Evolutionary conservation across 2,329 filamentous ascomycete genomes (phyloP).

Genomic region (Grosmannia clavigera): DNA sequence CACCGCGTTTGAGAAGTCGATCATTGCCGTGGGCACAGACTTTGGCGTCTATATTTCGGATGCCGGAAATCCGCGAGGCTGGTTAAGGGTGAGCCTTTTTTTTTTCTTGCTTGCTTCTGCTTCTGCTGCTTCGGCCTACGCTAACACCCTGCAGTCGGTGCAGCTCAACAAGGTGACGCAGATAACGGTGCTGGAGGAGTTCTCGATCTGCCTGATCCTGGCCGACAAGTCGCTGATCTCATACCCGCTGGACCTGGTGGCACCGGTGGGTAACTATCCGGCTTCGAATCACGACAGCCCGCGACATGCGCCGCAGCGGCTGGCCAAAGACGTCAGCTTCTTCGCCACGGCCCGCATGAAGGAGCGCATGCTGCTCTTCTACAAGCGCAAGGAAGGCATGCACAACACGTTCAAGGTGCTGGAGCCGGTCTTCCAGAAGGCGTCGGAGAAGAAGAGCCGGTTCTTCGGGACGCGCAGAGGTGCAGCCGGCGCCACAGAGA

Average conservation of each 20-base stretch:
- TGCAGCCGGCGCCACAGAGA: constrained; percentile 65
- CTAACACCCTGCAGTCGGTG: constrained; percentile 47
- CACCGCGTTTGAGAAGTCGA: constrained; percentile 66
- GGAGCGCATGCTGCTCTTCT: constrained; percentile 85
- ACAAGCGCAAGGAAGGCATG: constrained; percentile 88
- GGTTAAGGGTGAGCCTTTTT: constrained; percentile 57
- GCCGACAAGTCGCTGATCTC: constrained; percentile 85
- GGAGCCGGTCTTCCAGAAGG: constrained; percentile 89
- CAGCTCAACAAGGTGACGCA: constrained; percentile 71
- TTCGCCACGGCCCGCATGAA: constrained; percentile 97
- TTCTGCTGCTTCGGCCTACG: constrained; percentile 11
- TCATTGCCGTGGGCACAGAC: constrained; percentile 91
- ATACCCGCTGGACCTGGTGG: constrained; percentile 82
- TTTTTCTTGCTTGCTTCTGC: not conserved
- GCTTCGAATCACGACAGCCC: constrained; percentile 56
- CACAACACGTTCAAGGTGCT: constrained; percentile 95
- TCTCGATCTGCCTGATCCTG: constrained; percentile 82
- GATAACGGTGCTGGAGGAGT: constrained; percentile 89
- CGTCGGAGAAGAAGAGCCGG: constrained; percentile 68
- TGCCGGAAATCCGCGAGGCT: constrained; percentile 77
- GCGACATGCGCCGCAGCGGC: constrained; percentile 78
- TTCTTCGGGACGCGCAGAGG: constrained; percentile 46
- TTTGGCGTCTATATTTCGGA: constrained; percentile 87
- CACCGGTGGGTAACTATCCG: constrained; percentile 48
- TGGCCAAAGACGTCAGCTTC: constrained; percentile 90